Conservation (phyloP, 2,329 filamentous ascomycete species). For the Dactylellina leptospora region DNA sequence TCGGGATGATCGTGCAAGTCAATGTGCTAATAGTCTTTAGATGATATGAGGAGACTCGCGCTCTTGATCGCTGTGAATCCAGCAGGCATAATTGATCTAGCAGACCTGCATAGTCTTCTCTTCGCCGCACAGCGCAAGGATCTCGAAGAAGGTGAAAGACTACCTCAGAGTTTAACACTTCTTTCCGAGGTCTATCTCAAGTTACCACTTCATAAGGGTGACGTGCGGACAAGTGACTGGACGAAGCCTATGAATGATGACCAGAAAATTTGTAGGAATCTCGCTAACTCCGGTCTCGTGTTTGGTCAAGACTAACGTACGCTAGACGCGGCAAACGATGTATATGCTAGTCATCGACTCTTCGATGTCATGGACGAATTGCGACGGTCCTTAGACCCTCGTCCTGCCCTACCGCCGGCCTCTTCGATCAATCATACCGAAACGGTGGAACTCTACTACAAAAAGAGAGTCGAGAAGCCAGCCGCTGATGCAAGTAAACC, state of each 20-base stretch:
- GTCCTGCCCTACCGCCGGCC: slow-evolving; percentile 75
- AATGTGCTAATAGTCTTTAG: slow-evolving; percentile 57
- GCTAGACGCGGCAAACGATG: slow-evolving; percentile 82
- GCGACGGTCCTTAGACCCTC: slow-evolving; percentile 72
- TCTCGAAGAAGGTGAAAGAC: slow-evolving; percentile 70
- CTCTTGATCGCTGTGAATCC: slow-evolving; percentile 73
- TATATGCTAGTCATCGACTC: slow-evolving; percentile 79
- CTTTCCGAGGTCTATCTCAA: slow-evolving; percentile 77
- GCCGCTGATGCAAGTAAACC: slow-evolving; percentile 24
- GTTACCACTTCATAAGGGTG: slow-evolving; percentile 78
- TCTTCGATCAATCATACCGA: slow-evolving; percentile 69
- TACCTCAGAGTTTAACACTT: slow-evolving; percentile 70
- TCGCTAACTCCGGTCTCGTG: slow-evolving; percentile 57
- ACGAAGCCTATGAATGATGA: slow-evolving; percentile 68
- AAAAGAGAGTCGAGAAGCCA: slow-evolving; percentile 58
- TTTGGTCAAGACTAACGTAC: too few species aligned
- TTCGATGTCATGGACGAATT: slow-evolving; percentile 76
- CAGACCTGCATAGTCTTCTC: slow-evolving; percentile 80
- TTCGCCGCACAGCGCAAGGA: slow-evolving; percentile 67
- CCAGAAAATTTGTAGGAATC: slow-evolving; percentile 74
- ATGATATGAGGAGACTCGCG: slow-evolving; percentile 67
- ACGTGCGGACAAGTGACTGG: slow-evolving; percentile 80
- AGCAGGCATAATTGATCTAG: slow-evolving; percentile 78
- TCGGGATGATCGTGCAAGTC: not conserved
- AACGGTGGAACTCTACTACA: slow-evolving; percentile 58